Percentiles rank a stretch among this genome's conserved stretches.
These are phyloP conservation scores for Mallotus japonicus DNA, from an alignment of 441 rosid species.

Conservation along the genomic window DNA sequence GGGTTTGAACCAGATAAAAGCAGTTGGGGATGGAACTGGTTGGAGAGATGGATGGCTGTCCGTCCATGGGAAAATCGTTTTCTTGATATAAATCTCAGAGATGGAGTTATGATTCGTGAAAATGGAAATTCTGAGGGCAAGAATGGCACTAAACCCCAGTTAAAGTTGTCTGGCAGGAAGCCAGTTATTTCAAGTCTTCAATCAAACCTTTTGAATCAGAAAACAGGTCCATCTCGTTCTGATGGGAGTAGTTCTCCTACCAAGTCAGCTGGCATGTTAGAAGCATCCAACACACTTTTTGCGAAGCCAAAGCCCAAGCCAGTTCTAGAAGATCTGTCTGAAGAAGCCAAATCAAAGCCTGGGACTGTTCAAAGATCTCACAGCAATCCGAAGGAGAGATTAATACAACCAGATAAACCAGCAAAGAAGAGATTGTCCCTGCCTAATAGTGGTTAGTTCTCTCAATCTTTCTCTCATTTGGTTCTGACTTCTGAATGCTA, in stretches of 20 bases:
- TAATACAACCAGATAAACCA: slow-evolving; percentile 46
- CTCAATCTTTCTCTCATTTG: slow-evolving; percentile 14
- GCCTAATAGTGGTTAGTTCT: slow-evolving; percentile 64
- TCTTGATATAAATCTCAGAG: slow-evolving; percentile 84
- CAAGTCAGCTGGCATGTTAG: slow-evolving; percentile 49
- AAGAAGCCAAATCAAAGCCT: slow-evolving; percentile 57
- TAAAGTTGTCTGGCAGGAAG: slow-evolving; percentile 56
- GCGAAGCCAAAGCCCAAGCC: slow-evolving; percentile 56
- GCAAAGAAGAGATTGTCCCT: slow-evolving; percentile 75
- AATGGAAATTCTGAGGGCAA: slow-evolving; percentile 43
- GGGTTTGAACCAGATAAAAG: slow-evolving; percentile 92
- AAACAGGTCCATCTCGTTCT: slow-evolving; percentile 65
- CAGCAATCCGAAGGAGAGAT: slow-evolving; percentile 95
- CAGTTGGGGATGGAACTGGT: slow-evolving; percentile 99
- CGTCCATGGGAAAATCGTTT: slow-evolving; percentile 99
- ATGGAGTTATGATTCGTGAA: slow-evolving; percentile 66
- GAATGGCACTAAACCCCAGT: slow-evolving; percentile 49
- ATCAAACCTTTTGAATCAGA: slow-evolving; percentile 51
- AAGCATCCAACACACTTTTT: slow-evolving; percentile 40
- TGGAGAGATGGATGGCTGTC: slow-evolving; percentile 99
- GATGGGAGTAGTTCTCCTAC: slow-evolving; percentile 66
- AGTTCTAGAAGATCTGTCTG: slow-evolving; percentile 42
- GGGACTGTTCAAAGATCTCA: slow-evolving; percentile 58
- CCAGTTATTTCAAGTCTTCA: slow-evolving; percentile 37
- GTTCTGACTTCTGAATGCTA: background rate